Conservation (phyloP, 2,329 filamentous ascomycete species). For the Alternaria sp. region DNA sequence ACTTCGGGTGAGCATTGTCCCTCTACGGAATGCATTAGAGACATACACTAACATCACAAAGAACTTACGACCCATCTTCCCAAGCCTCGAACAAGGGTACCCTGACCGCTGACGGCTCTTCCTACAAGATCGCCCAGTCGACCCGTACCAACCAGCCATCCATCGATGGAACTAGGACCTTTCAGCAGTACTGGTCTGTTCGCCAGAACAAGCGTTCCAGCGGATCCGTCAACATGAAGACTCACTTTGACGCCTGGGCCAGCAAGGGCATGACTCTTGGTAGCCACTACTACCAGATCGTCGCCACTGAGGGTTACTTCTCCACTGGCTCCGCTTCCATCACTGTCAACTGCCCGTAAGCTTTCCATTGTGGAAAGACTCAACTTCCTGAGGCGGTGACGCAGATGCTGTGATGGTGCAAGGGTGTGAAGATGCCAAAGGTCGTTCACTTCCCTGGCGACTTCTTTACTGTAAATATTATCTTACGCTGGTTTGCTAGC, state of each 20-base stretch:
- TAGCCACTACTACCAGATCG: constrained; percentile 51
- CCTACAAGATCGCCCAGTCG: constrained; percentile 40
- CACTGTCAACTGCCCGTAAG: constrained; percentile 50
- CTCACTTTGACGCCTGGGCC: constrained; percentile 46
- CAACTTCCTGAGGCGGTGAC: neutral
- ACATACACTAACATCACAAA: neutral
- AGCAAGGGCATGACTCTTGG: constrained; percentile 40
- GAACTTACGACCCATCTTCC: constrained; percentile 56
- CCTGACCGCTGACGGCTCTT: constrained; percentile 37
- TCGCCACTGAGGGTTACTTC: constrained; percentile 52
- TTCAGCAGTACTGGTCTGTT: constrained; percentile 60
- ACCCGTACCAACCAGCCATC: constrained; percentile 53
- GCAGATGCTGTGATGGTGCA: neutral
- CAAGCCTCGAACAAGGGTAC: constrained; percentile 47
- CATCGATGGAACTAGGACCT: constrained; percentile 58
- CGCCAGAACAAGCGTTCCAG: constrained; percentile 39
- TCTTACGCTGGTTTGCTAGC: constrained; percentile 4
- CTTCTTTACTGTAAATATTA: constrained; percentile 7
- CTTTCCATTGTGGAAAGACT: neutral
- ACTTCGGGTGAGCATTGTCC: constrained; percentile 49
- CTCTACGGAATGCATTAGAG: neutral
- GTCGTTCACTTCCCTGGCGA: neutral
- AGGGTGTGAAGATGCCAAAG: neutral
- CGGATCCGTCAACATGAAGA: constrained; percentile 41
- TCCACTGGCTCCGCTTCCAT: constrained; percentile 57